These are phyloP conservation scores for Rhizodiscina lignyota DNA, from an alignment of 495 filamentous ascomycete species.

Conservation along the genomic window DNA sequence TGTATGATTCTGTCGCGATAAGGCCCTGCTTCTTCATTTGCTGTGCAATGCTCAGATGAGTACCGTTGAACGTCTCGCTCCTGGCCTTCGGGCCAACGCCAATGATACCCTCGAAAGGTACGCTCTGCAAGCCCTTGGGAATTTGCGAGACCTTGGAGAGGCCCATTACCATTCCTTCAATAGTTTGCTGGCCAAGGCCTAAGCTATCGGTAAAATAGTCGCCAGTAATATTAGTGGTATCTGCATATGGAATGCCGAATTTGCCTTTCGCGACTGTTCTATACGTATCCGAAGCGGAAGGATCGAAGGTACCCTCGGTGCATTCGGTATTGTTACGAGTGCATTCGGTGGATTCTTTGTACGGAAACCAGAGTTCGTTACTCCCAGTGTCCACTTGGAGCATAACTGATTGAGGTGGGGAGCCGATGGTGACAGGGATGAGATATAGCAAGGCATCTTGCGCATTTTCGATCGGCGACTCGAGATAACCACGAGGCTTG, in stretches of 20 bases:
- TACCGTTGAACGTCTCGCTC: too few relatives aligned
- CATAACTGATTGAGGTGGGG: not conserved
- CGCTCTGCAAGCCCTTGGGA: not conserved
- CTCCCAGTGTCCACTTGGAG: not conserved
- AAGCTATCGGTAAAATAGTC: constrained; percentile 1
- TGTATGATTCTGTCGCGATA: not conserved
- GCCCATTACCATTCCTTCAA: not conserved
- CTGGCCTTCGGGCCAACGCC: not conserved
- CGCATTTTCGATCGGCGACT: not conserved
- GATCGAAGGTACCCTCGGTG: not conserved
- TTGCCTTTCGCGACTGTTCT: not conserved
- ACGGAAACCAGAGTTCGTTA: not conserved
- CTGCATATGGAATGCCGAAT: constrained; percentile 1
- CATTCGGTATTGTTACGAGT: not conserved
- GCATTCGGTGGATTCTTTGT: not conserved
- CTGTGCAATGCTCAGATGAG: not conserved
- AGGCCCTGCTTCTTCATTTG: not conserved
- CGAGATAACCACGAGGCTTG: too few relatives aligned
- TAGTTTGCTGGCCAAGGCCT: not conserved
- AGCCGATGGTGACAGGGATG: not conserved
- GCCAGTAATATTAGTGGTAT: not conserved
- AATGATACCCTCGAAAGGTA: not conserved
- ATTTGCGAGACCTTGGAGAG: not conserved
- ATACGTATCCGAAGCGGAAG: not conserved
- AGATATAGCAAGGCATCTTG: not conserved